Conservation (phyloP, 108 stramenopile species). For the Skeletonema grethae region DNA sequence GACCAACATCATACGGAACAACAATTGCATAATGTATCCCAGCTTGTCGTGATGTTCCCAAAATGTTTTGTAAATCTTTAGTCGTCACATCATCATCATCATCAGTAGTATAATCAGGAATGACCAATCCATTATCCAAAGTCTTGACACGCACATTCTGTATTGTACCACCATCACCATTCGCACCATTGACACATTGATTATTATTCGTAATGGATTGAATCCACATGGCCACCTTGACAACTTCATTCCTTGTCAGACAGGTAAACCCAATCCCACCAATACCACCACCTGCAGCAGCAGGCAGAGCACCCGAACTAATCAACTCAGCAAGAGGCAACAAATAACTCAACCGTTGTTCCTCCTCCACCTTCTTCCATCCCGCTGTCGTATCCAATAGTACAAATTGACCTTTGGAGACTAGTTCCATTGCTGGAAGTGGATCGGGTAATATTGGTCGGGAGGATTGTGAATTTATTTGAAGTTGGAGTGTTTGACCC, state of each 20-base stretch:
- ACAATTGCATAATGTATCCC: constrained; percentile 13
- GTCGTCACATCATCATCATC: not conserved
- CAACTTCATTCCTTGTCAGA: constrained; percentile 29
- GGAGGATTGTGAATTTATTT: not conserved
- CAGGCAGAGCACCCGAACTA: not conserved
- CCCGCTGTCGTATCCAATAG: constrained; percentile 17
- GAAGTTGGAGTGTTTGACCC: constrained; percentile 10
- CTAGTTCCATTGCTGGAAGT: constrained; percentile 23
- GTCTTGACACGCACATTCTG: constrained; percentile 11
- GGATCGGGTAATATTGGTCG: constrained; percentile 25
- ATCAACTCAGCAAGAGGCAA: constrained; percentile 16
- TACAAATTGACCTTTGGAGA: constrained; percentile 18
- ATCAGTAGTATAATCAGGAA: constrained; percentile 5
- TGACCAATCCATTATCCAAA: constrained; percentile 16
- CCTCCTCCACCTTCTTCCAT: constrained; percentile 26
- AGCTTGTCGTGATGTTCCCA: not conserved
- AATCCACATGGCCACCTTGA: constrained; percentile 29
- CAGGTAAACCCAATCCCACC: constrained; percentile 28
- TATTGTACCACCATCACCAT: not conserved
- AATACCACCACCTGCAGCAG: not conserved
- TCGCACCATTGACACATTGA: no score
- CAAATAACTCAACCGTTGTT: constrained; percentile 15
- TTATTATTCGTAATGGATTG: constrained; percentile 17
- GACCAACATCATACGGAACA: constrained; percentile 26
- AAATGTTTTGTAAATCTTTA: not conserved